Conservation (phyloP, 2,329 filamentous ascomycete species). For the Monosporascus sp. region DNA sequence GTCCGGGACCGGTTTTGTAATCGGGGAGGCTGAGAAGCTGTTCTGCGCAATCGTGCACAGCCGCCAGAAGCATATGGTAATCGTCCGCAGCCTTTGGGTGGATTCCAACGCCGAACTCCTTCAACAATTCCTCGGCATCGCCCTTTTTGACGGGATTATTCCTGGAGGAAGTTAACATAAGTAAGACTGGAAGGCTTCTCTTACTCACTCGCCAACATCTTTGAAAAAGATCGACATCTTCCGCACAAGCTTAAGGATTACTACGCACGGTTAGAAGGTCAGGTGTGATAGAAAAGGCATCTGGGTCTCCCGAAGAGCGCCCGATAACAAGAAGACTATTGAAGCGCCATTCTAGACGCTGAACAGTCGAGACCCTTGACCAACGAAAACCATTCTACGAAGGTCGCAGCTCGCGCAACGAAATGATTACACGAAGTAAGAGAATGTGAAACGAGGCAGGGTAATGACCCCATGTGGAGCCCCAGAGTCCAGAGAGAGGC, state of each 20-base stretch:
- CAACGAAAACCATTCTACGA: not conserved
- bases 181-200: not conserved
- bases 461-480: not conserved
- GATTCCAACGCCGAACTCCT: constrained; percentile 32
- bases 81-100: constrained; percentile 34
- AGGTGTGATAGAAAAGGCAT: not conserved
- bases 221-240: constrained; percentile 36
- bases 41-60: constrained; percentile 47
- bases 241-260: not conserved
- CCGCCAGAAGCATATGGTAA: constrained; percentile 43
- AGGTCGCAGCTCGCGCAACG: not conserved
- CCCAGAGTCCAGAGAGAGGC: not conserved
- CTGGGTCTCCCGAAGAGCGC: not conserved
- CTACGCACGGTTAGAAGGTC: not conserved
- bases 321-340: not conserved
- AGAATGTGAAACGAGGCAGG: not conserved
- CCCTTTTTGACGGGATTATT: constrained; percentile 36
- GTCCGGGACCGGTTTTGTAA: constrained; percentile 40
- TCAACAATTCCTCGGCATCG: constrained; percentile 32
- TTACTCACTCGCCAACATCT: constrained; percentile 29
- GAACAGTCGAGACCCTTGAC: not conserved
- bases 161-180: constrained; percentile 13
- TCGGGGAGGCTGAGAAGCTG: constrained; percentile 39
- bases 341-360: not conserved
- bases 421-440: not conserved